Evolutionary conservation across 139 green algal genomes (phyloP), one percentile per base, ranked within the genome.

Genomic region (Parachlorella kessleri): DNA sequence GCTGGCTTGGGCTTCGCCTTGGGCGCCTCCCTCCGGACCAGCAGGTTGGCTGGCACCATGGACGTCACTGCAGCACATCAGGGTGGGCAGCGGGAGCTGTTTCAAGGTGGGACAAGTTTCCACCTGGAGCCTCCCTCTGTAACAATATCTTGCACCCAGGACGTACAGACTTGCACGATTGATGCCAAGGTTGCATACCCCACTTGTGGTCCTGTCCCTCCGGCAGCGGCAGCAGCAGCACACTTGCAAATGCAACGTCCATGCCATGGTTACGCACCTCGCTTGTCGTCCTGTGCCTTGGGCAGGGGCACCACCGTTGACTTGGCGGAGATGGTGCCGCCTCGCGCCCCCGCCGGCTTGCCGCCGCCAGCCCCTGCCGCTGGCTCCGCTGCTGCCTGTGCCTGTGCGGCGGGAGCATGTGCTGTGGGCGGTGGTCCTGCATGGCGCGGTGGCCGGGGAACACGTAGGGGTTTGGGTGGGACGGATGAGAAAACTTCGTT

Each of bases 261-360:
- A n/a, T n/a, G n/a, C n/a, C n/a, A n/a, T n/a, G n/a, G n/a, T n/a
- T n/a, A n/a, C n/a, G n/a, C 69, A 83, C 77, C 77, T 32, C 70
- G 42, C 69, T 91, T 92, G 67, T 95, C 91, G 6, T 94, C 82
- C 18, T 94, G 85, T 0, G 93, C 92, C 24, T 89, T 78, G 6
- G 93, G 87, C 63, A 92, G 84, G 55, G 92, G 91, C 10, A 92
- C 85, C 42, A 97, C 93, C 6, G 93, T 97, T 59, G 84, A 89
- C 26, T 82, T 88, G 14, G 82, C 93, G 32, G 84, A 85, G 71
- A 95, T 91, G 48, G 87, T 93, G 4, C 90, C 67, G 63, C 24
- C 63, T 37, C 7, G 24, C 24, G 8, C 63, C 7, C 24, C 24
- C 63, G 24, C 23, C 63, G 26, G 23, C 14, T 68, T 33, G 24